These are phyloP conservation scores for Brassica napus DNA, from an alignment of 345 rosid species.

Conservation along the genomic window Da-Ae NC_063448.1:55637501-55638000, in stretches of 20 bases:
- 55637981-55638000: too few species aligned
- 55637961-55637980: conserved; percentile 39
- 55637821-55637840: conserved; percentile 64
- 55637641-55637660: conserved; percentile 85
- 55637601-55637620: conserved; percentile 57
- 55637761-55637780: conserved; percentile 7
- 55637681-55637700: conserved; percentile 79
- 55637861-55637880: conserved; percentile 70
- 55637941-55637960: conserved; percentile 67
- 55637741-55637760: too few species aligned
- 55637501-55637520: background rate
- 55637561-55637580: conserved; percentile 6
- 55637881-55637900: conserved; percentile 72
- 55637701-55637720: conserved; percentile 96
- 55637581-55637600: conserved; percentile 48
- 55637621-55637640: conserved; percentile 81
- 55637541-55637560: background rate
- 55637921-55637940: conserved; percentile 70
- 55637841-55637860: conserved; percentile 65
- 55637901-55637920: conserved; percentile 94
- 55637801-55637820: conserved; percentile 13
- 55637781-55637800: too few species aligned
- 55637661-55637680: conserved; percentile 73
- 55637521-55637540: background rate
- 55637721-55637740: conserved; percentile 54